Evolutionary conservation across 768 basidiomycete species (phyloP).

Genomic region (Fomitopsis serialis): DNA sequence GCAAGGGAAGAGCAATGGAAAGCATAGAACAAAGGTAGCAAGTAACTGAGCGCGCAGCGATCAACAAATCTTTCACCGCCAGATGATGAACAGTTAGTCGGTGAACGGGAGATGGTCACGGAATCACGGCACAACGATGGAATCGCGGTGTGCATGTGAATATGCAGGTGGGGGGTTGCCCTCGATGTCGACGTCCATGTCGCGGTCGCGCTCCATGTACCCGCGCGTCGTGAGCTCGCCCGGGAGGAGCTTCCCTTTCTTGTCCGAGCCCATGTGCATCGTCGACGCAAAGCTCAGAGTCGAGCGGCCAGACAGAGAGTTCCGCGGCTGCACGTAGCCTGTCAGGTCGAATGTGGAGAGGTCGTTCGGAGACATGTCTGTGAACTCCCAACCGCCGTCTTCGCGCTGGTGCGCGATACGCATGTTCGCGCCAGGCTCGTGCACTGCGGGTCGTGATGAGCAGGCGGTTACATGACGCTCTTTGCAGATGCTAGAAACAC

Average conservation of each 20-base stretch:
- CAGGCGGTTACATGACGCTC: neutral
- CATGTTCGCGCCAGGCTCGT: conserved; percentile 51
- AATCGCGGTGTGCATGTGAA: neutral
- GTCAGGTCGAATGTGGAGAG: conserved; percentile 10
- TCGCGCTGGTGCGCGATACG: conserved; percentile 47
- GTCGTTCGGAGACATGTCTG: conserved; percentile 19
- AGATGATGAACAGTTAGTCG: neutral
- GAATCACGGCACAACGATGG: neutral
- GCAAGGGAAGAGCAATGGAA: neutral
- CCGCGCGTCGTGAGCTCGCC: conserved; percentile 20
- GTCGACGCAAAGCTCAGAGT: neutral
- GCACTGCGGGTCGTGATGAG: conserved; percentile 34
- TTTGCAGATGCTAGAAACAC: neutral
- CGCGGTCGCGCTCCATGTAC: conserved; percentile 13
- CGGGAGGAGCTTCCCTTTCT: conserved; percentile 13
- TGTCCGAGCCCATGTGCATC: neutral
- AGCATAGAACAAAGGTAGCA: neutral
- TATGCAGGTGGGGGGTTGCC: conserved; percentile 13
- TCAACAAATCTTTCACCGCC: neutral
- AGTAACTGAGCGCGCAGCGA: neutral
- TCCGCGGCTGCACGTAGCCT: conserved; percentile 2
- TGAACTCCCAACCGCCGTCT: conserved; percentile 54
- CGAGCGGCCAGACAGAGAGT: neutral
- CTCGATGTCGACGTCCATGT: conserved; percentile 8
- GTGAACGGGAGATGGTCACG: neutral